Evolutionary conservation across 2,329 filamentous ascomycete species (phyloP).

Genomic region (Falciphora oryzae): DNA sequence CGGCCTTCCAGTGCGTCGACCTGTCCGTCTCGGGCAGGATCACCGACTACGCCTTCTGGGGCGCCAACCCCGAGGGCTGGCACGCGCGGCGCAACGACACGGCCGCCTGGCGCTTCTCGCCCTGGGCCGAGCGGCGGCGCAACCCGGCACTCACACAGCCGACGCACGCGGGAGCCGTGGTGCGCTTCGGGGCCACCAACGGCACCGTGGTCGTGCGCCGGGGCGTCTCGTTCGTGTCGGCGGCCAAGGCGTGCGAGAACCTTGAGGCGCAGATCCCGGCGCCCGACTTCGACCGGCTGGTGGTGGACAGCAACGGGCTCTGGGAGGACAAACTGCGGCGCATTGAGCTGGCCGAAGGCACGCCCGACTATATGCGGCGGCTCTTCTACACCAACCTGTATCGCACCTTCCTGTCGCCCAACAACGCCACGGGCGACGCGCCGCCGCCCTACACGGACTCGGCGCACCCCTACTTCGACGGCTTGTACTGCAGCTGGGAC

Average conservation of each 20-base stretch:
- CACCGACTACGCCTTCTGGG: background rate
- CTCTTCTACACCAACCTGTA: slow-evolving; percentile 6
- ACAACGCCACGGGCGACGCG: slow-evolving; percentile 7
- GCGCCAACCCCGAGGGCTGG: slow-evolving; percentile 5
- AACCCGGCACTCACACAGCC: slow-evolving; percentile 5
- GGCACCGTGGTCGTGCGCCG: slow-evolving; percentile 6
- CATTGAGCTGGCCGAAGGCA: slow-evolving; percentile 1
- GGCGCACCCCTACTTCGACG: slow-evolving; percentile 43
- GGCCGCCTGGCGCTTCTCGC: background rate
- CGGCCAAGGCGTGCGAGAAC: slow-evolving; percentile 1
- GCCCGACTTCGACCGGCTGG: background rate
- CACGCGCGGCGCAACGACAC: slow-evolving; percentile 4
- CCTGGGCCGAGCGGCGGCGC: background rate
- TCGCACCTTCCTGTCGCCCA: slow-evolving; percentile 4
- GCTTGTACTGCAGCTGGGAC: slow-evolving; percentile 57
- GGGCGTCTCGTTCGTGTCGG: slow-evolving; percentile 5
- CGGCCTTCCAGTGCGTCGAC: slow-evolving; percentile 8
- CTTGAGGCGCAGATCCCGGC: slow-evolving; percentile 2
- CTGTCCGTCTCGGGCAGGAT: background rate
- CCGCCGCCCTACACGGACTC: slow-evolving; percentile 2
- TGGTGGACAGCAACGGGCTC: slow-evolving; percentile 1
- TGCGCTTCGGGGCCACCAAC: slow-evolving; percentile 4
- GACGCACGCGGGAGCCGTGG: slow-evolving; percentile 2
- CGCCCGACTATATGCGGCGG: background rate
- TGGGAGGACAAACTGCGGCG: background rate